Conservation (phyloP, 805 yeast genomes). For the Yarrowia porcina region DNA sequence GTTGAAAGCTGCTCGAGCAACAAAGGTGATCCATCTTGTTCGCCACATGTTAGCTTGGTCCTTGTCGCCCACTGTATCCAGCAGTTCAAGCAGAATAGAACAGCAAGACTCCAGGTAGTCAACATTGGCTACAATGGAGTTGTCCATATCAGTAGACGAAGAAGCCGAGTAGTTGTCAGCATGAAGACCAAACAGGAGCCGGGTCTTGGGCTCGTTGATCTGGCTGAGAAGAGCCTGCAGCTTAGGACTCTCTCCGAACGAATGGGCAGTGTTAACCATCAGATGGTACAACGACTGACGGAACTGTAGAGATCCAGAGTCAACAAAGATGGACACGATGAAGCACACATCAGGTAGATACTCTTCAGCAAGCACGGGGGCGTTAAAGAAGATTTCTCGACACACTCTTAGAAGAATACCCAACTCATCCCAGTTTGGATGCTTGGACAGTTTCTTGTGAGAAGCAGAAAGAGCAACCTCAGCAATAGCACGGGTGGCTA, state of each 20-base stretch:
- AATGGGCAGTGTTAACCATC: conserved; percentile 63
- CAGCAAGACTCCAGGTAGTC: conserved; percentile 32
- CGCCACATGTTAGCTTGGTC: conserved; percentile 33
- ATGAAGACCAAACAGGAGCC: conserved; percentile 32
- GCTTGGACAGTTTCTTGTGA: conserved; percentile 40
- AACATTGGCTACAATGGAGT: conserved; percentile 28
- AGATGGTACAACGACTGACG: conserved; percentile 60
- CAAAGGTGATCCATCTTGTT: conserved; percentile 32
- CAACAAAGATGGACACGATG: conserved; percentile 57
- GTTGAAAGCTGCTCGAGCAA: conserved; percentile 38
- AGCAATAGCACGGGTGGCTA: conserved; percentile 28
- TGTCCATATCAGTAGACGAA: conserved; percentile 6
- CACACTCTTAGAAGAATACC: conserved; percentile 62
- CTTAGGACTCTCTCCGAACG: conserved; percentile 49
- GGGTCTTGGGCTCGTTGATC: conserved; percentile 31
- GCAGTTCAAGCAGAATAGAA: conserved; percentile 30
- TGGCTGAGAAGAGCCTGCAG: conserved; percentile 45
- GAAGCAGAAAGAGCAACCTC: not conserved
- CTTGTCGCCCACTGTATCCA: conserved; percentile 30
- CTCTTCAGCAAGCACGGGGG: conserved; percentile 35
- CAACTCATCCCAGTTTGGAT: conserved; percentile 66
- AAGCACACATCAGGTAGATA: conserved; percentile 66
- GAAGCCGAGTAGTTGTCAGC: conserved; percentile 28
- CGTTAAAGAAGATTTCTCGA: conserved; percentile 67
- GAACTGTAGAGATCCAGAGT: conserved; percentile 52